These are phyloP conservation scores for Schizopora paradoxa DNA, from an alignment of 1,284 basidiomycete species.

Conservation along the genomic window DNA sequence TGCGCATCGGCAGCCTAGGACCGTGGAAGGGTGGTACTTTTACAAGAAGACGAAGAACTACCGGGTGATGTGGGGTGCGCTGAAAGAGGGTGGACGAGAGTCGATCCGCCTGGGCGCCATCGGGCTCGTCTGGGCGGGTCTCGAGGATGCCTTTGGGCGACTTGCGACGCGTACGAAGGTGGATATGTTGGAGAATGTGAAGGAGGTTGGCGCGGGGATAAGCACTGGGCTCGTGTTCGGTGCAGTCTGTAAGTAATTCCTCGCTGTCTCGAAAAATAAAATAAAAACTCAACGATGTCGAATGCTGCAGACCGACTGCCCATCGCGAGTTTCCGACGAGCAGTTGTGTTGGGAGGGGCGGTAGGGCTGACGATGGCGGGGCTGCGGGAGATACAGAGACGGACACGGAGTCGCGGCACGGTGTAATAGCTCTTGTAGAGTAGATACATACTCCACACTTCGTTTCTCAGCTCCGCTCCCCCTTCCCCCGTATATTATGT, in stretches of 20 bases:
- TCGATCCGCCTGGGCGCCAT: conserved; percentile 50
- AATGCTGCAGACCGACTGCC: conserved; percentile 51
- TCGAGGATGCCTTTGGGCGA: conserved; percentile 56
- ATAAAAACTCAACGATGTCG: conserved; percentile 17
- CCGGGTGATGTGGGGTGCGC: conserved; percentile 65
- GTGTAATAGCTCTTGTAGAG: conserved; percentile 19
- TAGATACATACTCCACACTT: conserved; percentile 13
- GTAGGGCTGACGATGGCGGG: conserved; percentile 50
- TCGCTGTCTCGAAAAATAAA: conserved; percentile 4
- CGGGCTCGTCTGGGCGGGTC: conserved; percentile 57
- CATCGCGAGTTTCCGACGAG: conserved; percentile 44
- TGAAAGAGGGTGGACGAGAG: conserved; percentile 59
- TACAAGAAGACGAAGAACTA: conserved; percentile 94
- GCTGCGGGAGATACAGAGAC: conserved; percentile 42
- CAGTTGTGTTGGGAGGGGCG: conserved; percentile 45
- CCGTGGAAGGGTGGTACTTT: conserved; percentile 84
- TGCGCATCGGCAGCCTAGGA: conserved; percentile 71
- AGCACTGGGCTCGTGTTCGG: conserved; percentile 58
- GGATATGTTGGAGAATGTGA: conserved; percentile 42
- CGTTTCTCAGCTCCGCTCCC: background rate
- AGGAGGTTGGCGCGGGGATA: conserved; percentile 59
- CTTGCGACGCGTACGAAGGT: too few species aligned
- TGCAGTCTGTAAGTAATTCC: conserved; percentile 51
- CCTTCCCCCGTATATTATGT: background rate
- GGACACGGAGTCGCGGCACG: conserved; percentile 28